These are phyloP conservation scores for Ganoderma sinense DNA, from an alignment of 1,284 basidiomycete genomes.

Conservation along the genomic window DNA sequence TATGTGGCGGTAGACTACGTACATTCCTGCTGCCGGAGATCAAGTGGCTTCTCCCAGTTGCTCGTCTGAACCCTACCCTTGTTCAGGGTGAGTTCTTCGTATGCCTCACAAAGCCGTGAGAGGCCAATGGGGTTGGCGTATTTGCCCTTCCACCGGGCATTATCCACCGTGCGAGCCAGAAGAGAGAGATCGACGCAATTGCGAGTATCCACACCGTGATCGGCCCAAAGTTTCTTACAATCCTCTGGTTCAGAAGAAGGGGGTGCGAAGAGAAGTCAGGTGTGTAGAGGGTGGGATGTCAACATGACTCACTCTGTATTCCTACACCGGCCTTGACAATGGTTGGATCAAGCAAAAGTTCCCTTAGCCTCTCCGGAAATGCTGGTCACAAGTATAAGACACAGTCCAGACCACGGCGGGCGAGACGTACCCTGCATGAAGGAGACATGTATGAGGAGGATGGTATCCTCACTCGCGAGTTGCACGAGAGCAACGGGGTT, in stretches of 20 bases:
- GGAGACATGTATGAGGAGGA: slow-evolving; percentile 70
- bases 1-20: slow-evolving; percentile 32
- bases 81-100: slow-evolving; percentile 55
- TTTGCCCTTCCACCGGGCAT: slow-evolving; percentile 69
- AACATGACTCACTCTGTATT: slow-evolving; percentile 61
- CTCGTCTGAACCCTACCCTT: slow-evolving; percentile 70
- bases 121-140: slow-evolving; percentile 65
- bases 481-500: slow-evolving; percentile 78
- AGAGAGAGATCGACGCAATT: slow-evolving; percentile 74
- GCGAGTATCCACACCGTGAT: slow-evolving; percentile 55
- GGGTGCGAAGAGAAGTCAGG: background rate
- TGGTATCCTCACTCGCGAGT: slow-evolving; percentile 58
- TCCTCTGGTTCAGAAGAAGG: slow-evolving; percentile 55
- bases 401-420: background rate
- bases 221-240: slow-evolving; percentile 65
- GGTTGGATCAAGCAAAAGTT: slow-evolving; percentile 56
- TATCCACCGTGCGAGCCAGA: slow-evolving; percentile 73
- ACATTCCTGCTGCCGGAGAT: slow-evolving; percentile 63
- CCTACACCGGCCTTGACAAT: slow-evolving; percentile 73
- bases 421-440: slow-evolving; percentile 59
- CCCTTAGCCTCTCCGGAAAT: slow-evolving; percentile 59
- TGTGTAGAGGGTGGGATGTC: background rate
- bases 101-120: slow-evolving; percentile 64
- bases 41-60: slow-evolving; percentile 69
- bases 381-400: slow-evolving; percentile 42